Base-by-base conservation (phyloP, 192 early-diverging fungal genomes). In the Paraglomus occultum region DNA sequence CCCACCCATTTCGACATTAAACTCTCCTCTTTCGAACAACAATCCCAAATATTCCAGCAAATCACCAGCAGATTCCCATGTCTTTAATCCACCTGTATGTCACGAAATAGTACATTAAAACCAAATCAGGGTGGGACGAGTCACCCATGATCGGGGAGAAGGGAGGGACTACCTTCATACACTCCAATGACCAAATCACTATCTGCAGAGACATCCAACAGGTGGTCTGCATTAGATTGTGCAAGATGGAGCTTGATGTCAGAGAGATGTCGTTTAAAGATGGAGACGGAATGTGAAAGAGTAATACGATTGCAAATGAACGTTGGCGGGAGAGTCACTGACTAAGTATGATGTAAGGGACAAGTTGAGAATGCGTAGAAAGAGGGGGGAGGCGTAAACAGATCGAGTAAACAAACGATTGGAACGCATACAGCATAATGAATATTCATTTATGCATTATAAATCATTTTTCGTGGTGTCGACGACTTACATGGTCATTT, bases 41-140 rank as follows among this genome's bases (percentile, higher is more conserved):
- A 76, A 73, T 18, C 84, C 76, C 17, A 94, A 72, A 67, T 86
- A 92, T 52, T 84, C 74, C 17, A 95, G 84, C 57, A 98, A 77
- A 80, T 98, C 96, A 40, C 92, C 65, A 8, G 92, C 87, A 74
- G 95, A 96, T 73, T 98, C 96, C 96, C 96, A 98, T 0, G 96
- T 98, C 78, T 98, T 98, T 64, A 97, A 84, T 11, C 96, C 96
- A 48, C 88, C 76, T 75, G 62, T n/a, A 49, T 62, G 48, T 52
- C 42, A 61, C 12, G 4, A 11, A 23, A 31, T 39, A 31, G 15
- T 6, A 63, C 46, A 39, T 14, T 42, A 39, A 47, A 6, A 48
- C 40, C 14, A 10, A 6, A 64, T 42, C 12, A 70, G 20, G 14
- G n/a, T 23, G 2, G 20, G 54, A 9, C 10, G 22, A 20, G 12